Base-by-base conservation (phyloP, 2,329 filamentous ascomycete genomes). In the Hortaea sp. region DNA sequence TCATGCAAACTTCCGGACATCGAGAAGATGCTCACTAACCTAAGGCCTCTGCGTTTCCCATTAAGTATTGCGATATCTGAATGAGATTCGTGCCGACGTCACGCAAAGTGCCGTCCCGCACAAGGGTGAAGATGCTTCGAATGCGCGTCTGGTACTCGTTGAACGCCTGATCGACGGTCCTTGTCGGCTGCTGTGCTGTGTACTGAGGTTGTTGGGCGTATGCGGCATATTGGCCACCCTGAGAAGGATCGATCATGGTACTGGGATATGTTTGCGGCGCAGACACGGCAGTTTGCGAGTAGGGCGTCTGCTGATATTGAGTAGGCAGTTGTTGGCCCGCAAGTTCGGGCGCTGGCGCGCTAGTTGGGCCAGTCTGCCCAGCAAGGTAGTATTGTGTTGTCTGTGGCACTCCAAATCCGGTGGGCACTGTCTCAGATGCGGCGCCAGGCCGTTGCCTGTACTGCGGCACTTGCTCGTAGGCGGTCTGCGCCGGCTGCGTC, bases 371-470 rank as follows among this genome's bases (percentile, higher is more conserved):
- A 49, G 64, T 62, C 62, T 85, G 82, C 66, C 73, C 75, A 57
- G 77, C 69, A 57, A 71, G 63, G 67, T 88, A 89, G 72, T 92
- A 95, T 61, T 84, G 79, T 39, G 52, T 47, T 43, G 50, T 51
- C 62, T 84, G 82, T 70, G 82, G 75, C 62, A 82, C 75, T 50
- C 78, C 75, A 66, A 88, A 79, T 63, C 76, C 75, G 62, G 69
- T 80, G 63, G 81, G 71, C 65, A 89, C 75, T 69, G 88, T 85
- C 64, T 88, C 84, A 69, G 92, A 78, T 50, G 77, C 79, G 74
- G 84, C 79, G 69, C 83, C 78, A 63, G 88, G 85, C 71, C 84
- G 82, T 57, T 81, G 72, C 61, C 82, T 76, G 70, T 88, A 94
- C 62, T 82, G 82, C 69, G 81, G 77, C 63, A 82, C 79, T 62